Percentiles rank a stretch among this genome's conserved stretches.
Evolutionary conservation across 441 rosid genomes (phyloP).

Genomic region (Theobroma grandiflorum): DNA sequence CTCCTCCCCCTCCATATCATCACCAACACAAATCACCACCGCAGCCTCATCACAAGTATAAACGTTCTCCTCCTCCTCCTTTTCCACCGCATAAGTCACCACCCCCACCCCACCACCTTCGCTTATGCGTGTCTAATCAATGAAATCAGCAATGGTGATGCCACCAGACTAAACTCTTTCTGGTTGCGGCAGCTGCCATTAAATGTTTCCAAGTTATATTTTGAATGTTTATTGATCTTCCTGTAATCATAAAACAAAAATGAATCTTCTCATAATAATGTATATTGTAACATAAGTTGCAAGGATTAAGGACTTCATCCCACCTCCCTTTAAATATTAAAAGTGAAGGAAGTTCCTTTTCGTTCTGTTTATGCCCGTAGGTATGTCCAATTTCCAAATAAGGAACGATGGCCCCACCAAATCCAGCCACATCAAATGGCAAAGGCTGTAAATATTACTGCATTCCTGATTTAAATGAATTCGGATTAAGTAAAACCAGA

Average conservation of each 20-base stretch:
- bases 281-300: background rate
- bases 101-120: background rate
- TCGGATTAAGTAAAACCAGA: background rate
- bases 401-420: too few relatives aligned
- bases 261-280: background rate
- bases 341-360: background rate
- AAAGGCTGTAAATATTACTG: too few relatives aligned
- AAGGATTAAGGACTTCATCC: background rate
- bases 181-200: background rate
- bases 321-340: too few relatives aligned
- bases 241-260: too few relatives aligned
- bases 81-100: background rate
- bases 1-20: background rate
- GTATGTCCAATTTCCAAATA: too few relatives aligned
- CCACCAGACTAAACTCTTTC: background rate
- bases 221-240: background rate
- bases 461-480: background rate
- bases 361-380: background rate
- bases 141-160: too few relatives aligned
- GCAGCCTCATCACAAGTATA: too few relatives aligned
- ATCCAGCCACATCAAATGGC: too few relatives aligned
- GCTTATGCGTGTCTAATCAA: too few relatives aligned
- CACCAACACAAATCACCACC: too few relatives aligned
- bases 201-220: background rate
- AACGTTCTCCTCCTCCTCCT: background rate